These are phyloP conservation scores for Heteromeles arbutifolia DNA, from an alignment of 306 rosid species.

Conservation along the genomic window DNA sequence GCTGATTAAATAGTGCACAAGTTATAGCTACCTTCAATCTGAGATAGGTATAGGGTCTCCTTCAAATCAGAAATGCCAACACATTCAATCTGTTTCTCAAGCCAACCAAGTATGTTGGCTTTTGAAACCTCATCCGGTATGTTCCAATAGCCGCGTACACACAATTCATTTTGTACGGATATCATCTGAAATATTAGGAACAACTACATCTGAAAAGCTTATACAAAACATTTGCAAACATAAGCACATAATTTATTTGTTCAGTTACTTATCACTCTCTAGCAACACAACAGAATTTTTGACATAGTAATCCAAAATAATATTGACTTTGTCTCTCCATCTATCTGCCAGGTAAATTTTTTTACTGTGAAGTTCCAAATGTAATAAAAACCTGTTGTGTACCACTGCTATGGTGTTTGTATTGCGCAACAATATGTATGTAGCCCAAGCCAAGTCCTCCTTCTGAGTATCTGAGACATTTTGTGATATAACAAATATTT, in stretches of 20 bases:
- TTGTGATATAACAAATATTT: constrained; percentile 64
- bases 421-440: constrained; percentile 70
- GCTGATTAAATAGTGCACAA: background rate
- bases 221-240: background rate
- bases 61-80: constrained; percentile 47
- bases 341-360: background rate
- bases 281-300: too few species aligned
- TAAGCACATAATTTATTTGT: background rate
- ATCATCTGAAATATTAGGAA: constrained; percentile 42
- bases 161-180: constrained; percentile 48
- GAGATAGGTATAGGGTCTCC: constrained; percentile 70
- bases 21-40: constrained; percentile 46
- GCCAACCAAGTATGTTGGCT: constrained; percentile 47
- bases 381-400: constrained; percentile 13
- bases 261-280: background rate
- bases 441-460: constrained; percentile 93
- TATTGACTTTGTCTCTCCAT: background rate
- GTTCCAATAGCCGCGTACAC: constrained; percentile 88
- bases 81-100: constrained; percentile 48
- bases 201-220: background rate
- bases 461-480: constrained; percentile 38
- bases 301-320: background rate
- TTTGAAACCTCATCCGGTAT: constrained; percentile 39
- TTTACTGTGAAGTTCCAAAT: background rate
- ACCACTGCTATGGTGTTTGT: constrained; percentile 67